Evolutionary conservation across 2,329 filamentous ascomycete species (phyloP), one percentile per base, ranked within the genome.

Genomic region (Huntiella decipiens): DNA sequence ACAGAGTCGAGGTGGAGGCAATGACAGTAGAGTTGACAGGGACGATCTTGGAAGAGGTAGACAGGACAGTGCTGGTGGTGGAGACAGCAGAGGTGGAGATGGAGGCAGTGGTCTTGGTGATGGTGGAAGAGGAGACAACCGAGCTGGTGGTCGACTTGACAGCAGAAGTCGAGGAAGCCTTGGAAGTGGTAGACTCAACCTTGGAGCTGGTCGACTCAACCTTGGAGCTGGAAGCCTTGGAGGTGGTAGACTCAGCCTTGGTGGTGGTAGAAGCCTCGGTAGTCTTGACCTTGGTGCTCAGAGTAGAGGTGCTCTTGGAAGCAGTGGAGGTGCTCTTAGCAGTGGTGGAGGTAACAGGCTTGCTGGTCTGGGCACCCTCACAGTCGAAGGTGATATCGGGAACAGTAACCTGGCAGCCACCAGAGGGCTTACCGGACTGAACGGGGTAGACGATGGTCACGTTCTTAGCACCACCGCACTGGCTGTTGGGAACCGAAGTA

Each of bases 381-480:
- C 84, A 92, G 65, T 86, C 74, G 63, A 88, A 92, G 54, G 67
- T 70, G 55, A 92, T 74, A 58, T 69, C 71, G 64, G 82, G 79
- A 55, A 91, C 73, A 55, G 77, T 76, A 55, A 93, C 70, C 54
- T 71, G 70, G 67, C 83, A 91, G 55, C 62, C 64, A 42, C 68
- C 62, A 59, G 74, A 68, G 48, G 50, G 66, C 56, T 70, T 68
- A 51, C 69, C 60, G 52, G 73, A 64, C 57, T 79, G 74, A 49
- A 73, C 62, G 52, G 73, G 70, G 62, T 69, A 75, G 59, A 77
- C 63, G 59, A 95, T 77, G 46, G 73, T 77, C 51, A 95, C 85
- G 48, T 75, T 77, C 59, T 72, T 84, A 53, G 88, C 87, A 62
- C 87, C 87, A 73, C 86, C 88, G 60, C 88, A 96, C 70, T 95